Evolutionary conservation across 768 basidiomycete genomes (phyloP).

Genomic region (Leccinum rimulosum): DNA sequence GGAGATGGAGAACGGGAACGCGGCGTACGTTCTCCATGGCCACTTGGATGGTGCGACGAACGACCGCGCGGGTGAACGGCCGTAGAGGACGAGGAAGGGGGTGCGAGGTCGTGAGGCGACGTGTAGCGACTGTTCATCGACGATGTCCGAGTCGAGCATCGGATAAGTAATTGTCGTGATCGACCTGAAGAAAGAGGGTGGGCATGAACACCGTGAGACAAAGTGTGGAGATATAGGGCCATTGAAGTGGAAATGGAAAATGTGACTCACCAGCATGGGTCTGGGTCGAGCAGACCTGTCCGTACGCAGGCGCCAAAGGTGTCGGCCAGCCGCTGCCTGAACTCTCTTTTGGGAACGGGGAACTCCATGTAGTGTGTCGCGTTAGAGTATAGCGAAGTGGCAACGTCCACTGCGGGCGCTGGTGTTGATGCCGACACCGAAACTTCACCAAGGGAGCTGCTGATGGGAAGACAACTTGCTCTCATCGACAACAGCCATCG

Average conservation of each 20-base stretch:
- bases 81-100: constrained; percentile 36
- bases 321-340: constrained; percentile 18
- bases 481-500: constrained; percentile 1
- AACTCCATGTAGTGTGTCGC: not conserved
- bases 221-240: not conserved
- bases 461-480: not conserved
- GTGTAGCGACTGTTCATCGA: constrained; percentile 15
- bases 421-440: not conserved
- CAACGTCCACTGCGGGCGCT: not conserved
- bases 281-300: constrained; percentile 22
- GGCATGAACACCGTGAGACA: not conserved
- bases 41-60: constrained; percentile 20
- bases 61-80: constrained; percentile 30
- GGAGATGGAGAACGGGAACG: constrained; percentile 42
- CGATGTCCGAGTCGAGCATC: constrained; percentile 2
- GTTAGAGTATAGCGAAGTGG: not conserved
- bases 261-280: not conserved
- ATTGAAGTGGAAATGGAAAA: not conserved
- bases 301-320: constrained; percentile 25
- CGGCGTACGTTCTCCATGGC: constrained; percentile 19
- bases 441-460: not conserved
- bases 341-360: constrained; percentile 3
- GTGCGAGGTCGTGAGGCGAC: constrained; percentile 19
- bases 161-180: constrained; percentile 6
- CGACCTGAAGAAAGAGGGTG: constrained; percentile 7